Conservation (phyloP, 2,329 filamentous ascomycete genomes). For the Dactylellina parvicollis region DNA sequence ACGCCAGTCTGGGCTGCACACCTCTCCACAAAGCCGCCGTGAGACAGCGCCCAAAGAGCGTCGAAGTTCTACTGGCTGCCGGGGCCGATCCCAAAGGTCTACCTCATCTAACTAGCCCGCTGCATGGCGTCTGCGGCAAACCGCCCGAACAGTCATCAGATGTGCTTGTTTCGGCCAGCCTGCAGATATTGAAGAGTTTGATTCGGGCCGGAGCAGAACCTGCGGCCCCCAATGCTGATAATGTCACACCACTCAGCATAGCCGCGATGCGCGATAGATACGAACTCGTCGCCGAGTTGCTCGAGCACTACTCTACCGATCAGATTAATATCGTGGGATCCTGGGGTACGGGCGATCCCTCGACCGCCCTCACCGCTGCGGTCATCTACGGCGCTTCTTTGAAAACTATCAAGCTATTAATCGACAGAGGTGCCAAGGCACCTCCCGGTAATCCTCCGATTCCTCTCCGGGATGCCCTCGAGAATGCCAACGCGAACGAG, state of each 20-base stretch:
- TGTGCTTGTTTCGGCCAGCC: too few relatives aligned
- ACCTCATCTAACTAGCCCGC: constrained; percentile 1
- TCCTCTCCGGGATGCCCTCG: constrained; percentile 6
- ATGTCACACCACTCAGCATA: constrained; percentile 22
- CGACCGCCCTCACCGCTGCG: constrained; percentile 24
- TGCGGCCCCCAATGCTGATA: constrained; percentile 16
- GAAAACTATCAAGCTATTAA: neutral
- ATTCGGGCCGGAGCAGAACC: constrained; percentile 11
- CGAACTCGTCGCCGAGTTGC: neutral
- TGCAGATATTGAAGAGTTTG: neutral
- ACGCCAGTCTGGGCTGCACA: constrained; percentile 12
- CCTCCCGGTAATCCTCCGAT: neutral
- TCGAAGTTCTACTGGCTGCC: neutral
- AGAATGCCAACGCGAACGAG: neutral
- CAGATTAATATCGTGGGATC: constrained; percentile 17
- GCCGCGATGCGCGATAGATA: neutral
- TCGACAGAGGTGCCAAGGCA: neutral
- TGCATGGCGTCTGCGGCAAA: constrained; percentile 7
- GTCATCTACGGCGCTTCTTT: neutral
- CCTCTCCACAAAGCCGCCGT: constrained; percentile 16
- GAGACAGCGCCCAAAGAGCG: neutral
- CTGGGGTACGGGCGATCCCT: constrained; percentile 5
- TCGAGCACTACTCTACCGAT: constrained; percentile 2
- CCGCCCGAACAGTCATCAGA: neutral
- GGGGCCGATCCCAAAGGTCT: constrained; percentile 26